Evolutionary conservation across 192 early-diverging fungal species (phyloP), one percentile per base, ranked within the genome.

Genomic region (Haplosporangium gracile): DNA sequence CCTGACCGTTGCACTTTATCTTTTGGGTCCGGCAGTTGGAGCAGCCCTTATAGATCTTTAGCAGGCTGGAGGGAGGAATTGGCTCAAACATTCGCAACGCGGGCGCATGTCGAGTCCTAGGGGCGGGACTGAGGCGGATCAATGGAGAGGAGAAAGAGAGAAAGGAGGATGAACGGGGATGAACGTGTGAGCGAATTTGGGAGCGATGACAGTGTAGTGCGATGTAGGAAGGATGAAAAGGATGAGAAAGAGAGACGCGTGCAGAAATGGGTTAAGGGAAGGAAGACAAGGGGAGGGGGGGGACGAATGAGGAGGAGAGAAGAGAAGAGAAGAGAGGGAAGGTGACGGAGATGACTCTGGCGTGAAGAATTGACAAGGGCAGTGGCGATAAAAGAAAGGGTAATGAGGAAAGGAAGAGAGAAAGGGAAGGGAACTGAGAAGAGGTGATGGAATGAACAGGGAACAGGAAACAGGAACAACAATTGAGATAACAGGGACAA

Each of bases 21-120:
- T 85, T 85, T 80, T 85, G 83, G 16, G 78, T 85, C 43, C 83
- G 78, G 78, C 83, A 85, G 60, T 85, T 85, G 71, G 83, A 80
- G 78, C 83, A 85, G 51, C 83, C 83, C 68, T 85, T 85, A 49
- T 85, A 85, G 83, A 85, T 85, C 83, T 85, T 85, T 76, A 85
- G 63, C 57, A 85, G 53, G 39, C 70, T 80, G 57, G 83, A 76
- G 18, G 83, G 83, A 38, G 83, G 83, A 43, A 85, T 80, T 85
- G 78, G 83, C 63, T 85, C 83, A 80, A 85, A 85, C 83, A 85
- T 85, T 68, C 83, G 83, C 78, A 72, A 75, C 76, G 80, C 78
- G 55, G 75, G 74, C n/a, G 78, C 83, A 85, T 85, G 78, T 78
- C 75, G 73, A 49, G 72, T 24, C 78, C 51, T 70, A 72, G 83